Percentiles rank a stretch among this genome's conserved stretches.
Evolutionary conservation across 306 rosid species (phyloP).

Genomic region (Quercus rubra): DNA sequence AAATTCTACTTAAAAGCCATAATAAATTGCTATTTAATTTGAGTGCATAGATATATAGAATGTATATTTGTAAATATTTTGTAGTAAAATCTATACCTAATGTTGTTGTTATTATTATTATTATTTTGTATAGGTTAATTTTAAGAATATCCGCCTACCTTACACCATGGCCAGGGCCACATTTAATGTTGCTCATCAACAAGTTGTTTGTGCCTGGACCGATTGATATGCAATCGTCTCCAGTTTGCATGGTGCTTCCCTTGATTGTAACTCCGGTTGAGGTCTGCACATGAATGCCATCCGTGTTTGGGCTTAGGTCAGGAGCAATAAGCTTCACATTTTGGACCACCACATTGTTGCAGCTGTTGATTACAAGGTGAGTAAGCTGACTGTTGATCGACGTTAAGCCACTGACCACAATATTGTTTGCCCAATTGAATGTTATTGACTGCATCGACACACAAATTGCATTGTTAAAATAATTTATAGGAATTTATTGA

Average conservation of each 20-base stretch:
- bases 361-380: conserved; percentile 54
- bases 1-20: no score
- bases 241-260: conserved; percentile 44
- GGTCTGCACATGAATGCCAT: conserved; percentile 63
- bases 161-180: conserved; percentile 79
- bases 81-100: no score
- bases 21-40: no score
- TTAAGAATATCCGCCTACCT: conserved; percentile 25
- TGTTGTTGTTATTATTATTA: not conserved
- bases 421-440: conserved; percentile 46
- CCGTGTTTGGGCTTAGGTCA: conserved; percentile 56
- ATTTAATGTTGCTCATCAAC: conserved; percentile 42
- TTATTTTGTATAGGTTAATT: not conserved
- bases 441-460: conserved; percentile 48
- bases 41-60: no score
- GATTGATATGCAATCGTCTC: conserved; percentile 70
- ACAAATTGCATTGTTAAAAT: not conserved
- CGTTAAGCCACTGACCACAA: conserved; percentile 53
- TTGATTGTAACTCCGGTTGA: conserved; percentile 46
- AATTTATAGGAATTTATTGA: not conserved
- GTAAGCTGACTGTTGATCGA: conserved; percentile 56
- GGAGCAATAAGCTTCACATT: conserved; percentile 47
- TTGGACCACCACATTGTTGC: conserved; percentile 45
- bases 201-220: conserved; percentile 55
- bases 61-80: no score